Base-by-base conservation (phyloP, 441 rosid genomes). In the Biscutella laevigata region DNA sequence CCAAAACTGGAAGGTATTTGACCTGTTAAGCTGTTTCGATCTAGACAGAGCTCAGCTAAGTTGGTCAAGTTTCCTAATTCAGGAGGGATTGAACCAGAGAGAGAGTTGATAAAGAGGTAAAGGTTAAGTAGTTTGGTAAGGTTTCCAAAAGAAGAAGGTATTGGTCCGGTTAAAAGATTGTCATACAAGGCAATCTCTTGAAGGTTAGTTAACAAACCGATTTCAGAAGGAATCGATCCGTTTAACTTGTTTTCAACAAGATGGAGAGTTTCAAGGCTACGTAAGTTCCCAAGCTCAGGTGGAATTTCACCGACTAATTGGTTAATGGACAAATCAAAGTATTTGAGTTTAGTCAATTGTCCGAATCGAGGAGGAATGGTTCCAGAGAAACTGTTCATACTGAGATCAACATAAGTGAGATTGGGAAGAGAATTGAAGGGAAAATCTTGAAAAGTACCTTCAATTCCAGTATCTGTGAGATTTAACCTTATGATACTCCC, bases 151-250 rank as follows among this genome's bases (percentile, higher is more conserved):
- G 76, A 66, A 20, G 73, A 46, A 4, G 77, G 79, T 60, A 77
- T 57, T 10, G 72, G 52, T 22, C 74, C 74, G 1, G 62, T 55
- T 36, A 76, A 59, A 12, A 53, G 30, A 45, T 70, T 73, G 42
- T 54, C 76, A 7, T 61, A 47, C 20, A 84, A 74, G 53, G 83
- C 83, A 17, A 90, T 75, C 6, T 0, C 13, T 43, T 59, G 53
- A 41, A 86, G 75, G 43, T 66, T 66, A 66, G 60, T 67, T 33
- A 90, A 73, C 10, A 53, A 77, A 50, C 98, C 90, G 12, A 86
- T 16, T 41, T 87, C 72, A 59, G 79, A 63, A 38, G 80, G 77
- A 35, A 75, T 57, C 4, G 64, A 42, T 10, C 77, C 73, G 6
- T 53, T 60, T 32, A 71, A 51, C 57, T 62, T 45, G 66, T 75